Conservation (phyloP, 2,329 filamentous ascomycete species). For the Rasamsonia emersonii region DNA sequence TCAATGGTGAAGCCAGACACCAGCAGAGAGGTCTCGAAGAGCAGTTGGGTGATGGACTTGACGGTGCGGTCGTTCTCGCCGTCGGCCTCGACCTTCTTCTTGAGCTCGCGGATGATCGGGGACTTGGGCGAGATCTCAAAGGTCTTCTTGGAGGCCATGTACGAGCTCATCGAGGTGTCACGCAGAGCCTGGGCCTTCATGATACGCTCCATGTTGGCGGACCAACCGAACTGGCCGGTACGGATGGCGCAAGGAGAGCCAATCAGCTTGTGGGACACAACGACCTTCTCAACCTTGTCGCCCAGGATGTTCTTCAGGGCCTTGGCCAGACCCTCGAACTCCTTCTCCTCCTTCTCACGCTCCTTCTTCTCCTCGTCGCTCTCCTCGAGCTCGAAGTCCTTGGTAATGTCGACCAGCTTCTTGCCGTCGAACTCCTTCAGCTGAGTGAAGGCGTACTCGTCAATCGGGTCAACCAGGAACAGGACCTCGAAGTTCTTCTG, state of each 20-base stretch:
- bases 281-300: conserved; percentile 99
- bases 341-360: conserved; percentile 96
- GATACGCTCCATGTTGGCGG: conserved; percentile 99
- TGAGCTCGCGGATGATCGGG: conserved; percentile 95
- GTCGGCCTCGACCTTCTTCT: conserved; percentile 96
- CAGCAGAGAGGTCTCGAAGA: conserved; percentile 97
- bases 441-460: conserved; percentile 99
- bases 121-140: conserved; percentile 99
- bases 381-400: conserved; percentile 99
- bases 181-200: conserved; percentile 99
- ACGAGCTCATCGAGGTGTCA: conserved; percentile 98
- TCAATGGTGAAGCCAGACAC: conserved; percentile 99
- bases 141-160: conserved; percentile 99
- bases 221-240: conserved; percentile 99
- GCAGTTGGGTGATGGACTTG: conserved; percentile 96
- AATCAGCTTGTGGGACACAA: conserved; percentile 95
- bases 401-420: conserved; percentile 99
- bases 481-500: conserved; percentile 99
- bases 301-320: conserved; percentile 97
- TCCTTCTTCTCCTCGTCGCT: conserved; percentile 97
- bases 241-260: conserved; percentile 96
- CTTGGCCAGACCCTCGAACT: conserved; percentile 92
- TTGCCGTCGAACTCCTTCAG: conserved; percentile 99
- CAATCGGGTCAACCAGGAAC: conserved; percentile 98
- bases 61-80: conserved; percentile 98